Conservation (phyloP, 768 basidiomycete genomes). For the Tylopilus felleus region DNA sequence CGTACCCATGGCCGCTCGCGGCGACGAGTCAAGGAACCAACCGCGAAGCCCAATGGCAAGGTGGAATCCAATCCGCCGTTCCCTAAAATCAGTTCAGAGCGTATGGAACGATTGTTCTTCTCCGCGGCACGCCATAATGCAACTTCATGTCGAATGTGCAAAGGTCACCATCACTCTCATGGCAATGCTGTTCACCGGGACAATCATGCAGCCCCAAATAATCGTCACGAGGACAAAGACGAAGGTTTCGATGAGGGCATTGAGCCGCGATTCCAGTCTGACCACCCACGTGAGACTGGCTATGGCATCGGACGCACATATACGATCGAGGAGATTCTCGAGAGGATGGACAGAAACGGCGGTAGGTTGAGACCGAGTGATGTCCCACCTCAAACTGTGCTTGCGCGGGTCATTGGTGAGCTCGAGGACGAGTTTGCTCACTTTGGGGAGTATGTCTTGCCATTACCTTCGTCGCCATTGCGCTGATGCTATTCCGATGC, state of each 20-base stretch:
- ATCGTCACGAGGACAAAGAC: constrained; percentile 10
- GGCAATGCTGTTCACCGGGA: constrained; percentile 45
- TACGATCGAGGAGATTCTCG: constrained; percentile 26
- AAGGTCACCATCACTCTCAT: constrained; percentile 42
- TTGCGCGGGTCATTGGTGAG: constrained; percentile 78
- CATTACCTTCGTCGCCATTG: neutral
- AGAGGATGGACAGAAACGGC: constrained; percentile 25
- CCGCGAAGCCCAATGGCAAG: constrained; percentile 24
- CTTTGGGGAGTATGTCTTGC: constrained; percentile 76
- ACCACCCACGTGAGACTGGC: neutral
- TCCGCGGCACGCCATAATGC: constrained; percentile 73
- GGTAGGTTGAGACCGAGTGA: constrained; percentile 26
- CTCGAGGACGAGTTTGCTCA: constrained; percentile 94
- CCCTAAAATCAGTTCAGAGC: constrained; percentile 77
- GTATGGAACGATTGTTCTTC: constrained; percentile 78
- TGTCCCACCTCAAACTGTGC: constrained; percentile 83
- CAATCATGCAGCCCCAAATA: constrained; percentile 1
- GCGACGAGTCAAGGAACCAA: constrained; percentile 1
- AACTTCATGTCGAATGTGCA: constrained; percentile 62
- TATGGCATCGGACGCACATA: constrained; percentile 5
- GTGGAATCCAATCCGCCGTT: constrained; percentile 49
- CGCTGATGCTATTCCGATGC: constrained; percentile 8
- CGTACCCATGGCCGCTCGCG: neutral
- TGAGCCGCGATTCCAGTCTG: constrained; percentile 1
- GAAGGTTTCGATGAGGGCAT: constrained; percentile 14